Percentiles rank a stretch among this genome's conserved stretches.
phyloP scores from a whole-genome alignment of 2,329 filamentous ascomycete genomes.

The Alternaria hordeiaustralica region DNA sequence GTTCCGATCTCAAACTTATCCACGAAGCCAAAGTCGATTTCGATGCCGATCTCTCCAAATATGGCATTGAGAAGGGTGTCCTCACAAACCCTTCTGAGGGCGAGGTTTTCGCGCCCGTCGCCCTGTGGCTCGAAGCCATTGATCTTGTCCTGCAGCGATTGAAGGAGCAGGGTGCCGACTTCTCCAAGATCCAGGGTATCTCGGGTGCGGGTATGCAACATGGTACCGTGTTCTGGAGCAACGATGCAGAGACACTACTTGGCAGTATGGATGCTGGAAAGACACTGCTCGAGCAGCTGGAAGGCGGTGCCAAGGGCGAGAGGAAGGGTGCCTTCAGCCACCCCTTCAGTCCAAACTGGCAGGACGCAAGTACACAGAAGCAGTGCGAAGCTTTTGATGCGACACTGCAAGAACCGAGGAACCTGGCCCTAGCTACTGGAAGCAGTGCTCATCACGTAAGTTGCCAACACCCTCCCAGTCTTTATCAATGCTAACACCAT shows the following conservation, averaged over 20 bases:
- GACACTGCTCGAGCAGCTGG: slow-evolving; percentile 75
- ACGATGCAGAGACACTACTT: slow-evolving; percentile 70
- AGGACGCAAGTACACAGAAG: slow-evolving; percentile 91
- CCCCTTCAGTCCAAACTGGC: slow-evolving; percentile 94
- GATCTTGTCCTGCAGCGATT: slow-evolving; percentile 83
- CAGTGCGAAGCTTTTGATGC: slow-evolving; percentile 90
- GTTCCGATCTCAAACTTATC: slow-evolving; percentile 79
- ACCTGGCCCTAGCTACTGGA: slow-evolving; percentile 80
- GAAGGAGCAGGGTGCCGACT: slow-evolving; percentile 71
- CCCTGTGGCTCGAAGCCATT: slow-evolving; percentile 92
- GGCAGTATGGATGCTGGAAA: slow-evolving; percentile 64
- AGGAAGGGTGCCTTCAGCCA: slow-evolving; percentile 73
- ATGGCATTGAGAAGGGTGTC: slow-evolving; percentile 85
- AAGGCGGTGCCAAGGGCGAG: slow-evolving; percentile 45
- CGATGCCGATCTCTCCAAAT: slow-evolving; percentile 76
- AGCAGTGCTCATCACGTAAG: slow-evolving; percentile 93
- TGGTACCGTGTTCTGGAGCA: slow-evolving; percentile 93
- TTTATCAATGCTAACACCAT: slow-evolving; percentile 12
- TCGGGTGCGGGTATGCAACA: slow-evolving; percentile 97
- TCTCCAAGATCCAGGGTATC: slow-evolving; percentile 77
- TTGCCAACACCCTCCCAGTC: background rate
- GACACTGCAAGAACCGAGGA: slow-evolving; percentile 68
- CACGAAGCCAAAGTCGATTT: slow-evolving; percentile 94
- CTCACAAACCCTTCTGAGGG: slow-evolving; percentile 79
- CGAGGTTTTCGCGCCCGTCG: slow-evolving; percentile 91